Evolutionary conservation across 305 asterid genomes (phyloP).

Genomic region (Vinca major): DNA sequence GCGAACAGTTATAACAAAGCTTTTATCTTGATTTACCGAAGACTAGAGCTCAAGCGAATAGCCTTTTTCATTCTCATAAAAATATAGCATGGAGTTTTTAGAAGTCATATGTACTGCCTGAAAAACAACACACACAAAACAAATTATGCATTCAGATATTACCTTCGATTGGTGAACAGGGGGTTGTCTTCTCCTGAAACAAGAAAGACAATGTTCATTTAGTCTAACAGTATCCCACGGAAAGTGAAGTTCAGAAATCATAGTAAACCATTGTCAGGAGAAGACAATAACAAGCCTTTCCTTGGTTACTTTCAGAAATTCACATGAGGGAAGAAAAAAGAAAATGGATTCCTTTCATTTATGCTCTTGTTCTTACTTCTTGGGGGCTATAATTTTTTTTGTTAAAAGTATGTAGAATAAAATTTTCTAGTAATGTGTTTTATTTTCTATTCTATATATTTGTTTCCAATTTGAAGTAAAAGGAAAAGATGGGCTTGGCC

Average conservation of each 20-base stretch:
- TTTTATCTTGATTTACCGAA: background rate
- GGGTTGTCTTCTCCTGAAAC: conserved; percentile 61
- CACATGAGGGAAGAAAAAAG: background rate
- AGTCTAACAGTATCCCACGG: background rate
- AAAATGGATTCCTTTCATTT: background rate
- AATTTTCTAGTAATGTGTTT: background rate
- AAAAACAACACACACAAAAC: background rate
- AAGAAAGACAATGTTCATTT: conserved; percentile 8
- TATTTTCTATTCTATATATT: background rate
- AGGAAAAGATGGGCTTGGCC: background rate
- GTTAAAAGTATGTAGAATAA: background rate
- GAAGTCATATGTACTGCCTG: background rate
- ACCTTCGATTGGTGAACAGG: conserved; percentile 47
- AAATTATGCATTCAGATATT: background rate
- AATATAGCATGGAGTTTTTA: background rate
- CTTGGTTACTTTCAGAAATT: background rate
- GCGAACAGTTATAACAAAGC: background rate
- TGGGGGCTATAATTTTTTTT: background rate
- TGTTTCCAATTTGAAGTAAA: background rate
- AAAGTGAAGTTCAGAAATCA: background rate
- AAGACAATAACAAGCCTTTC: background rate
- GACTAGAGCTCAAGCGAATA: background rate
- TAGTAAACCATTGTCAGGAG: background rate
- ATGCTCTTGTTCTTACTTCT: background rate
- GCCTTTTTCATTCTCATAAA: background rate